Evolutionary conservation across 2,329 filamentous ascomycete genomes (phyloP).

Genomic region (Nigrospora sphaerica): DNA sequence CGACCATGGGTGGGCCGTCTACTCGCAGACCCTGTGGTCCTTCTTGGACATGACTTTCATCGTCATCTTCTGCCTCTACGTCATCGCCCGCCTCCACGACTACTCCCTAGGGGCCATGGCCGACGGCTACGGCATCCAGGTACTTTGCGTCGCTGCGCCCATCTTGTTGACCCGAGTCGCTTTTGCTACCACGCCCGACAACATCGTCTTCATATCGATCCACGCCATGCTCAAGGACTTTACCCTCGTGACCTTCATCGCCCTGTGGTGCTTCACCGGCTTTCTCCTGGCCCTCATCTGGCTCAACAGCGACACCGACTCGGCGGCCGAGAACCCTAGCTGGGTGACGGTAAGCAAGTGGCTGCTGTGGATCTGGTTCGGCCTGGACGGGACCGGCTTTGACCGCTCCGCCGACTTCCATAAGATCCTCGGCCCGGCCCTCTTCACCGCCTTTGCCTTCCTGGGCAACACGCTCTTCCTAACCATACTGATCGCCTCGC

Average conservation of each 20-base stretch:
- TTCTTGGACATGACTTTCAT: constrained; percentile 67
- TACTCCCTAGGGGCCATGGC: constrained; percentile 35
- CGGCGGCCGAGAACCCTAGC: constrained; percentile 18
- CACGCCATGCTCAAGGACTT: constrained; percentile 72
- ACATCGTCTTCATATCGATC: constrained; percentile 67
- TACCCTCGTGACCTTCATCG: constrained; percentile 57
- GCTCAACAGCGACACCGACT: constrained; percentile 35
- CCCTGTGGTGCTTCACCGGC: constrained; percentile 63
- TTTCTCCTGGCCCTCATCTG: constrained; percentile 65
- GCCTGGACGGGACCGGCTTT: constrained; percentile 56
- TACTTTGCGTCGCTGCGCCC: constrained; percentile 60
- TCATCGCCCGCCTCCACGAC: constrained; percentile 52
- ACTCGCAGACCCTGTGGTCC: constrained; percentile 69
- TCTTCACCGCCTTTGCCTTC: constrained; percentile 69
- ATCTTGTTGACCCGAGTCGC: constrained; percentile 64
- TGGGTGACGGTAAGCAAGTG: constrained; percentile 61
- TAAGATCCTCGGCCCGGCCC: constrained; percentile 55
- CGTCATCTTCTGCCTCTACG: constrained; percentile 54
- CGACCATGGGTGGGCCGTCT: constrained; percentile 60
- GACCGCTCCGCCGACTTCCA: constrained; percentile 53
- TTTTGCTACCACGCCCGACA: constrained; percentile 68
- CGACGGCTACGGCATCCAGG: constrained; percentile 52
- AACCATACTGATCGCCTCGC: constrained; percentile 66
- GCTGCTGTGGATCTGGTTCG: constrained; percentile 78
- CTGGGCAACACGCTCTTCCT: constrained; percentile 69